Evolutionary conservation across 2,329 filamentous ascomycete genomes (phyloP), one percentile per base, ranked within the genome.

Genomic region (Piedraia hortae): DNA sequence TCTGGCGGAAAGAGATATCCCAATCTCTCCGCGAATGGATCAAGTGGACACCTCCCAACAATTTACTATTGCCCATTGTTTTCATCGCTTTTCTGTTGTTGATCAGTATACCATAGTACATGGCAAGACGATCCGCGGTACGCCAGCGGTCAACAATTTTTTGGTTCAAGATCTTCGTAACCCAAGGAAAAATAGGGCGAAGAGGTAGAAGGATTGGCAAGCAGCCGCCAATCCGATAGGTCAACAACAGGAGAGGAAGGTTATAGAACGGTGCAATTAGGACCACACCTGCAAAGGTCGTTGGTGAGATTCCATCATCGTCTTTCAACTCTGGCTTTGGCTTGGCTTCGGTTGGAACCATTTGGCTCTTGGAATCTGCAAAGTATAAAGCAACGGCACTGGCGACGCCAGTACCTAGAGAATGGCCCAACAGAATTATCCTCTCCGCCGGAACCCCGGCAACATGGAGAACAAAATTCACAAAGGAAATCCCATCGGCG

Each of bases 401-500:
- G 4, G 69, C 64, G 2, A 91, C 73, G 1, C 74, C 80, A 1
- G 82, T 90, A 12, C 82, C 82, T 0, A 93, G 57, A 35, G 72
- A 85, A 35, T 91, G 80, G 10, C 80, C 82, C 3, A 88, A 50
- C 13, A 91, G 53, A 3, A 82, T 63, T 29, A 90, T 85, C 12
- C 65, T 65, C 17, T 59, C 56, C 0, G 75, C 49, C 0, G 71
- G 54, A 10, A 91, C 55, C 0, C 59, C 50, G 8, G 66, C 62
- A 1, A 57, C 49, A 10, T 60, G 48, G 16, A 77, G 53, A 6
- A 72, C 62, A 50, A 72, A 88, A 28, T 77, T 57, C 3, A 88
- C 53, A 3, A 75, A 48, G 0, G 75, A 55, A 3, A 70, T 53
- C 9, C 68, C 75, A 39, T 93, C 82, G 4, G 60, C 62, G 24